Base-by-base conservation (phyloP, 768 basidiomycete genomes). In the Pholiota molesta region DNA sequence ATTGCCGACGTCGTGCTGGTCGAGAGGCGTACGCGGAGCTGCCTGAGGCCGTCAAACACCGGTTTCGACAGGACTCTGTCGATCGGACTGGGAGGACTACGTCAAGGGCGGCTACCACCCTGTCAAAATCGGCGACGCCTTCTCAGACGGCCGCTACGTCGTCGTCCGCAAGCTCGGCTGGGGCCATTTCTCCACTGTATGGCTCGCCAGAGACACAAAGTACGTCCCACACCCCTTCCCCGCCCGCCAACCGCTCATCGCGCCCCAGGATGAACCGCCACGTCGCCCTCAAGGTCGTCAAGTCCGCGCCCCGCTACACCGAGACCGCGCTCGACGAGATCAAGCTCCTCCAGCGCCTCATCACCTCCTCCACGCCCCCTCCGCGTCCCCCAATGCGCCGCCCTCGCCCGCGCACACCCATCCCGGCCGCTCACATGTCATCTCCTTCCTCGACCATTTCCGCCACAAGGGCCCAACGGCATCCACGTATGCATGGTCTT, bases 401-500 rank as follows among this genome's bases (percentile, higher is more conserved):
- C 76, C 81, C 0, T 84, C 79, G 1, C 87, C 86, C 9, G 81
- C 89, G 1, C 86, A 85, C 54, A 86, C 89, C 0, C 95, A 98
- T 74, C 86, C 95, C 0, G 97, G 96, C 3, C 81, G 94, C 63
- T 89, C 90, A 19, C 97, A 99, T 73, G 97, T 98, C 75, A 96
- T 99, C 74, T 93, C 92, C 14, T 94, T 99, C 74, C 90, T 99
- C 52, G 97, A 99, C 79, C 95, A 99, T 74, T 99, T 99, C 75
- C 86, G 90, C 28, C 97, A 99, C 77, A 92, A 91, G 63, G 97
- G 97, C 1, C 95, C 10, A 97, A 99, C 73, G 97, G 97, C 39
- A 90, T 86, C 16, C 97, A 99, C 76, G 92, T 99, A 67, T 99
- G 97, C 83, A 99, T 99, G 97, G 95, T 97, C 13, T 98, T 98